Percentiles rank a stretch among this genome's conserved stretches.
phyloP scores from a whole-genome alignment of 305 asterid species.

The Fraxinus ornus region DNA sequence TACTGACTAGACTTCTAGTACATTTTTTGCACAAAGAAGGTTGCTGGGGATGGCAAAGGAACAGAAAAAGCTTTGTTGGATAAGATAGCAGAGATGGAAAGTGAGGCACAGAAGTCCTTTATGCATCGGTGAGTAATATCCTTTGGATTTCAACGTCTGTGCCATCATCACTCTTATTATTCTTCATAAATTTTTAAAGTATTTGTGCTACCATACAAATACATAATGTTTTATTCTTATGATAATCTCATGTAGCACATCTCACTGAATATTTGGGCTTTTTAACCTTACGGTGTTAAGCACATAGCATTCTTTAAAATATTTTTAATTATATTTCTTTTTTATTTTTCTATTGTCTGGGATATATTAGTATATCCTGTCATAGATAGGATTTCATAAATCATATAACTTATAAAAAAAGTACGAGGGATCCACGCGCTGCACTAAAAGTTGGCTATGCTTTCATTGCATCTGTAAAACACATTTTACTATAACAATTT shows the following conservation, averaged over 20 bases:
- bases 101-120: slow-evolving; percentile 98
- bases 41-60: slow-evolving; percentile 71
- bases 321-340: background rate
- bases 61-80: slow-evolving; percentile 78
- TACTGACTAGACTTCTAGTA: slow-evolving; percentile 22
- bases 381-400: background rate
- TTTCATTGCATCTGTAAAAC: slow-evolving; percentile 6
- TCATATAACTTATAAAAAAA: background rate
- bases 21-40: slow-evolving; percentile 37
- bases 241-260: background rate
- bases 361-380: background rate
- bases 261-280: slow-evolving; percentile 5
- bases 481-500: slow-evolving; percentile 13
- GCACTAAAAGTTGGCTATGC: background rate
- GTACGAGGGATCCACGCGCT: background rate
- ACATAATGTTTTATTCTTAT: slow-evolving; percentile 1
- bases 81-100: slow-evolving; percentile 84
- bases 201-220: background rate
- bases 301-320: background rate
- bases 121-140: slow-evolving; percentile 81
- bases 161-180: slow-evolving; percentile 19
- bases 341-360: background rate
- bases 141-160: background rate
- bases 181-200: background rate
- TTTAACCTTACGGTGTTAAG: background rate